Percentiles rank a stretch among this genome's conserved stretches.
Conservation (phyloP, 208 protist species). For the Angomonas deanei region DNA sequence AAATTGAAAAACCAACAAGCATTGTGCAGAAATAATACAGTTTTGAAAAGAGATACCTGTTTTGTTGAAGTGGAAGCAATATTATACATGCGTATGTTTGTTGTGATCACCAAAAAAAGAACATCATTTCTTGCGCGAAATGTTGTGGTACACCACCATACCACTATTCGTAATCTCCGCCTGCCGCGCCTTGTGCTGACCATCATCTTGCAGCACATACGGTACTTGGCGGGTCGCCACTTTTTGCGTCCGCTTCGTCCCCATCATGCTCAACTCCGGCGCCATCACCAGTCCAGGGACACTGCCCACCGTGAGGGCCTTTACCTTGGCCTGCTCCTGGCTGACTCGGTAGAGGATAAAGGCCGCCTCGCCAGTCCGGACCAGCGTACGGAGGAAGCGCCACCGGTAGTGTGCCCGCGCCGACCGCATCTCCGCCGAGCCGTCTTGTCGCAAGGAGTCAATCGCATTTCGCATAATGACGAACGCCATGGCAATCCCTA, state of each 20-base stretch:
- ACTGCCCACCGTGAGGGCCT: conserved; percentile 51
- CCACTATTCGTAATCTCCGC: conserved; percentile 61
- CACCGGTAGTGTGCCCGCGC: conserved; percentile 59
- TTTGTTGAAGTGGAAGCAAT: no score
- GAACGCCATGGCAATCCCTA: conserved; percentile 41
- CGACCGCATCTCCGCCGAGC: conserved; percentile 16
- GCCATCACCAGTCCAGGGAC: conserved; percentile 50
- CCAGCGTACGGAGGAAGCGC: conserved; percentile 71
- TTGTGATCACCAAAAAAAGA: conserved; percentile 11
- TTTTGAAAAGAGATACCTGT: neutral
- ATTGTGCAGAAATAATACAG: neutral
- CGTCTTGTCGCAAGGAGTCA: conserved; percentile 22
- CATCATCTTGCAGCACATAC: conserved; percentile 34
- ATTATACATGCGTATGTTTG: neutral
- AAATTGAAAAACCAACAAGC: neutral
- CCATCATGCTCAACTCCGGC: conserved; percentile 61
- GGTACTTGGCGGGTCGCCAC: conserved; percentile 64
- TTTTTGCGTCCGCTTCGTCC: conserved; percentile 29
- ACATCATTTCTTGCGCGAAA: conserved; percentile 14
- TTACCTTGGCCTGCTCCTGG: conserved; percentile 45
- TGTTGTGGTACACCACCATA: conserved; percentile 66
- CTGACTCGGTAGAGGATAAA: conserved; percentile 62
- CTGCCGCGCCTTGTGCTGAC: conserved; percentile 12
- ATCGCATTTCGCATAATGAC: conserved; percentile 48
- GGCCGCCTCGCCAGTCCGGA: conserved; percentile 70